phyloP scores from a whole-genome alignment of 2,329 filamentous ascomycete genomes.

The Stromatinia cepivora region DNA sequence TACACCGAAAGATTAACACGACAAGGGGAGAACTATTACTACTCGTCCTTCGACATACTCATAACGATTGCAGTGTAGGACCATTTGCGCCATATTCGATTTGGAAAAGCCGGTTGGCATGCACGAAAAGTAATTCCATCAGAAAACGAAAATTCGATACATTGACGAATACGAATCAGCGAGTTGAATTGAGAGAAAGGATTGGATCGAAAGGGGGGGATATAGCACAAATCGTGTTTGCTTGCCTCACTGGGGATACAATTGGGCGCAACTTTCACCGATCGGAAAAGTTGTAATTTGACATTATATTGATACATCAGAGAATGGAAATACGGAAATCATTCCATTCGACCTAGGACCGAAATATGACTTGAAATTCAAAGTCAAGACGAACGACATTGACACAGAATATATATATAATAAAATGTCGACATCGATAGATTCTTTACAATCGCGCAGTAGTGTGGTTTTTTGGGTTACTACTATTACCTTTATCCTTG shows the following conservation, averaged over 20 bases:
- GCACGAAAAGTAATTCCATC: conserved; percentile 9
- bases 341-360: neutral
- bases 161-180: conserved; percentile 11
- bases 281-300: neutral
- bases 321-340: conserved; percentile 10
- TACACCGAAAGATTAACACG: neutral
- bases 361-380: neutral
- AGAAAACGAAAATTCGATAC: neutral
- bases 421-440: conserved; percentile 16
- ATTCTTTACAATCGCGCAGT: conserved; percentile 41
- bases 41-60: neutral
- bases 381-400: neutral
- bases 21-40: neutral
- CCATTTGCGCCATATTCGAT: conserved; percentile 10
- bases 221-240: conserved; percentile 3
- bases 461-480: conserved; percentile 69
- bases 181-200: neutral
- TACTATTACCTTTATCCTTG: conserved; percentile 65
- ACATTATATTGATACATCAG: neutral
- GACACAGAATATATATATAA: neutral
- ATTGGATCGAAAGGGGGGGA: neutral
- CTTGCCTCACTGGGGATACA: conserved; percentile 5
- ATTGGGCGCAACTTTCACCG: neutral
- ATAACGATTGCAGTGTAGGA: neutral
- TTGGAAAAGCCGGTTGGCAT: conserved; percentile 5